phyloP scores from a whole-genome alignment of 352 stramenopile species.

The Pythium biforme region DNA sequence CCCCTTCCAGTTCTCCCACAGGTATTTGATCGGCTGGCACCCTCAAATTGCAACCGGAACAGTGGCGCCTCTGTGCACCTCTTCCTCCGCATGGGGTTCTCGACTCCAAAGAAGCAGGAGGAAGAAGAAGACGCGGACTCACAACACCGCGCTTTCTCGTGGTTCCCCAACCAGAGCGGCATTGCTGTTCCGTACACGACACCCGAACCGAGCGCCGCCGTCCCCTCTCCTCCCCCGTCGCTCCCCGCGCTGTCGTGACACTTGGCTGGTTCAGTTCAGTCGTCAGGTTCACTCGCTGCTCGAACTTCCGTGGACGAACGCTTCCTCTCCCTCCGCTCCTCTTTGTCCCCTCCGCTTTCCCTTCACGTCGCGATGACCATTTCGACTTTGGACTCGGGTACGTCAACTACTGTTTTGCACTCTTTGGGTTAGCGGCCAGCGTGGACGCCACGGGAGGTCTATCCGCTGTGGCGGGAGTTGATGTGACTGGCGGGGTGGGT shows the following conservation, averaged over 20 bases:
- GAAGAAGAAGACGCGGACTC: background rate
- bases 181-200: background rate
- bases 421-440: too few relatives aligned
- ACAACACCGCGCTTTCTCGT: background rate
- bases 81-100: background rate
- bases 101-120: background rate
- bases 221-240: background rate
- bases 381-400: slow-evolving; percentile 26
- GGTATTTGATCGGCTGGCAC: background rate
- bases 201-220: too few relatives aligned
- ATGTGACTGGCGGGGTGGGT: background rate
- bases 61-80: slow-evolving; percentile 1
- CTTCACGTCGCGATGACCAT: slow-evolving; percentile 18
- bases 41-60: slow-evolving; percentile 12
- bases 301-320: slow-evolving; percentile 6
- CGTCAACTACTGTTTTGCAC: slow-evolving; percentile 2
- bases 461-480: background rate
- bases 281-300: background rate
- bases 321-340: background rate
- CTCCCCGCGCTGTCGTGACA: background rate
- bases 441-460: background rate
- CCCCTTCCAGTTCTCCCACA: slow-evolving; percentile 5
- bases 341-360: background rate
- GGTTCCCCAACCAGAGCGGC: background rate
- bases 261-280: background rate